Evolutionary conservation across 1,284 basidiomycete species (phyloP), one percentile per base, ranked within the genome.

Genomic region (Moniliella sp.): DNA sequence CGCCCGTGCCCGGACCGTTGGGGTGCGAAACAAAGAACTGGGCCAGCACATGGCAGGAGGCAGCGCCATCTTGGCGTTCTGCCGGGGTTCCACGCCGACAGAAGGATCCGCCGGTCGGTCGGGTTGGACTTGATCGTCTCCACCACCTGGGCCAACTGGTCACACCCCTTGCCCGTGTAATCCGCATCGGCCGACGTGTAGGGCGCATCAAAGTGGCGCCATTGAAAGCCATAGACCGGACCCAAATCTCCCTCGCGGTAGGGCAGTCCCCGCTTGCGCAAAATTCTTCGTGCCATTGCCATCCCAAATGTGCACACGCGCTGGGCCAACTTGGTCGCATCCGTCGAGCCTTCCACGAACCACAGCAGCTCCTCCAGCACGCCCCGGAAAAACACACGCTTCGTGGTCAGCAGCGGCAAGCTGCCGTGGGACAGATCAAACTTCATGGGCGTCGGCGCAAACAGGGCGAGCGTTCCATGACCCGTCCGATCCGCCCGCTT

Each of bases 11-110:
- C 25, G 23, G 2, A 65, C 50, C 5, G 70, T 62, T 0, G 81
- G 75, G 18, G 21, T 86, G 72, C 47, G 81, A 81, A 77, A 97
- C 88, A 66, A 82, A 94, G 69, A 97, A 97, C 58, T 97, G 88
- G 64, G 83, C 91, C 61, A 97, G 76, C 73, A 94, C 78, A 64
- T 97, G 91, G 62, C 88, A 97, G 88, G 88, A 0, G 88, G 91
- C 0, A 97, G 72, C 0, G 91, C 91, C 88, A 97, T 97, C 28
- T n/a, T n/a, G n/a, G n/a, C n/a, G n/a, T n/a, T n/a, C n/a, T n/a
- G n/a, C n/a, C n/a, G n/a, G n/a, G n/a, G 54, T 97, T 97, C 88
- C 88, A 97, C 14, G 91, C 88, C 50, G 75, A 81, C 35, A 97
- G 63, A 33, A 97, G 77, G 46, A 97, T 97, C n/a, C 91, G 68